phyloP scores from a whole-genome alignment of 2,329 filamentous ascomycete genomes.

The Tricladium varicosporioides region DNA sequence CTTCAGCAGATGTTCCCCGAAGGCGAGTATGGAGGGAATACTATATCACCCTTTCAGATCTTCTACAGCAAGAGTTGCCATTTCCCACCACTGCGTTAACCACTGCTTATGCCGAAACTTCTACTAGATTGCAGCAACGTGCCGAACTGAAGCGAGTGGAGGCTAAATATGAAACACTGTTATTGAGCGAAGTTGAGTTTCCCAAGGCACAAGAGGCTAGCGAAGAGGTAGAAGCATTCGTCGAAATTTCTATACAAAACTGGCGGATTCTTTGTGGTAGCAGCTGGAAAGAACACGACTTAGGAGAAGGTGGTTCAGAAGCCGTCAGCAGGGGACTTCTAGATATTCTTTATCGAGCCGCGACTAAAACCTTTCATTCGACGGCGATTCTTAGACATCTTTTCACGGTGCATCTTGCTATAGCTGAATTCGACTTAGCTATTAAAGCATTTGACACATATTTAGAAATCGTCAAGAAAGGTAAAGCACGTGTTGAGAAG shows the following conservation, averaged over 20 bases:
- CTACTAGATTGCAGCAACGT: constrained; percentile 62
- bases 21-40: constrained; percentile 81
- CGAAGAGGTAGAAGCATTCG: constrained; percentile 77
- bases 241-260: constrained; percentile 75
- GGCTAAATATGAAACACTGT: constrained; percentile 71
- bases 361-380: constrained; percentile 93
- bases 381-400: constrained; percentile 82
- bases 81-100: constrained; percentile 49
- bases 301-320: constrained; percentile 78
- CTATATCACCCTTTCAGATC: constrained; percentile 74
- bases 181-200: constrained; percentile 78
- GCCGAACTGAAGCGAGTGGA: constrained; percentile 80
- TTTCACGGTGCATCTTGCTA: constrained; percentile 80
- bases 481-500: constrained; percentile 80
- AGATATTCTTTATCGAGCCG: constrained; percentile 85
- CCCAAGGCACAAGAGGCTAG: constrained; percentile 80
- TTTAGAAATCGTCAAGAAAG: constrained; percentile 80
- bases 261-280: constrained; percentile 81
- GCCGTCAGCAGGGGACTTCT: constrained; percentile 73
- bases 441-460: constrained; percentile 92
- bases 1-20: constrained; percentile 57
- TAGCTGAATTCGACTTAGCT: constrained; percentile 90
- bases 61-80: constrained; percentile 65
- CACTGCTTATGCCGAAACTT: constrained; percentile 45
- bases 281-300: constrained; percentile 75